Conservation (phyloP, 306 rosid genomes). For the Vigna angularis region DNA sequence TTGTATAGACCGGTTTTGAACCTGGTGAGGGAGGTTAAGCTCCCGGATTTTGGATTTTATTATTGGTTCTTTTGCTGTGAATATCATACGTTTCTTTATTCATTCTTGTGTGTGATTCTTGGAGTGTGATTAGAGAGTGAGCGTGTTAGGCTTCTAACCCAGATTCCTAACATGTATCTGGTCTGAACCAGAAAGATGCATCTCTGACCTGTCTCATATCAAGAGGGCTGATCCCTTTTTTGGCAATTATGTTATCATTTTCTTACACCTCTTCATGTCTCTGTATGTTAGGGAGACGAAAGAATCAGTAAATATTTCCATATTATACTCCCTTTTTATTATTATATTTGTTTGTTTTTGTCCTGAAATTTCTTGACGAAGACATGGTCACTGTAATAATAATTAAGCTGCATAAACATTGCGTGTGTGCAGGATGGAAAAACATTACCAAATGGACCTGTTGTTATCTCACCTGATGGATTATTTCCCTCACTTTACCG, state of each 20-base stretch:
- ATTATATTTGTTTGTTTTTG: neutral
- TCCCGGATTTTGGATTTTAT: too few relatives aligned
- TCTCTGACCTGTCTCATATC: neutral
- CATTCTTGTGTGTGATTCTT: too few relatives aligned
- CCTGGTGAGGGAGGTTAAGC: too few relatives aligned
- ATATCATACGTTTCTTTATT: too few relatives aligned
- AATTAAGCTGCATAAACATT: constrained; percentile 29
- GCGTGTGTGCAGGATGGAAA: constrained; percentile 80
- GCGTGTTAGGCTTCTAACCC: too few relatives aligned
- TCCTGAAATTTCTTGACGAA: constrained; percentile 16
- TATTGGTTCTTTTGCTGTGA: too few relatives aligned
- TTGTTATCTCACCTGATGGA: constrained; percentile 99
- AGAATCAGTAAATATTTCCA: neutral
- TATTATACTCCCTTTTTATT: constrained; percentile 9
- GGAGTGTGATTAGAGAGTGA: too few relatives aligned
- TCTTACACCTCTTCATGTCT: constrained; percentile 3
- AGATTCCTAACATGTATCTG: neutral
- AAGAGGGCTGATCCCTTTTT: neutral
- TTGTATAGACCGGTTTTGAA: too few relatives aligned
- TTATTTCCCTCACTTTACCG: constrained; percentile 90
- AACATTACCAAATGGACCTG: constrained; percentile 87
- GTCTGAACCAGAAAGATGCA: neutral
- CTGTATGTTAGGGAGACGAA: neutral
- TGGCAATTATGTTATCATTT: constrained; percentile 5
- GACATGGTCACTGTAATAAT: constrained; percentile 30